Conservation (phyloP, 2,329 filamentous ascomycete genomes). For the Epichloe amarillans region DNA sequence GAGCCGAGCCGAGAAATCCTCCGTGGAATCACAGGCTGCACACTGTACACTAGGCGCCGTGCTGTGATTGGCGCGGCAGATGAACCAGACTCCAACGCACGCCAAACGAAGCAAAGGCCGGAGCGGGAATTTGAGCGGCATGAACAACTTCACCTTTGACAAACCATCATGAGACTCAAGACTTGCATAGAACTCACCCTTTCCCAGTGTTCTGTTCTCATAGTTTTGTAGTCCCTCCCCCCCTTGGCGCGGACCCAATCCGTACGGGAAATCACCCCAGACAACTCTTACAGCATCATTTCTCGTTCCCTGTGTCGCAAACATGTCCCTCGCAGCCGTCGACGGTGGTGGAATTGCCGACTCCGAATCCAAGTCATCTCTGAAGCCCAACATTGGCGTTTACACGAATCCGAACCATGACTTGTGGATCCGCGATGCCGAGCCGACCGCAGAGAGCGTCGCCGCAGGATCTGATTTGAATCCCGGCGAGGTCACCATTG, state of each 20-base stretch:
- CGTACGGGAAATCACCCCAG: neutral
- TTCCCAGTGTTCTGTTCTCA: too few relatives aligned
- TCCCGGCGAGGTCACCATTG: constrained; percentile 74
- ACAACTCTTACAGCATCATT: neutral
- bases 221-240: neutral
- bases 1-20: too few relatives aligned
- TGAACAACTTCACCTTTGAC: too few relatives aligned
- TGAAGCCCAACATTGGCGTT: constrained; percentile 84
- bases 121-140: too few relatives aligned
- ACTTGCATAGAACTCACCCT: too few relatives aligned
- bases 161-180: too few relatives aligned
- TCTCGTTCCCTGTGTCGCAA: neutral
- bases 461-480: constrained; percentile 54
- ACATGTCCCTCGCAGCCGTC: constrained; percentile 4
- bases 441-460: constrained; percentile 64
- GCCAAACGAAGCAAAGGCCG: too few relatives aligned
- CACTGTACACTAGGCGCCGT: too few relatives aligned
- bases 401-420: constrained; percentile 91
- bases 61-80: neutral
- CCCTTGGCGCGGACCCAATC: too few relatives aligned
- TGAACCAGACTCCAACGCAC: too few relatives aligned
- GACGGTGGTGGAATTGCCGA: constrained; percentile 13
- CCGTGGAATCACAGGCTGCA: too few relatives aligned
- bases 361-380: constrained; percentile 2
- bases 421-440: constrained; percentile 72